Base-by-base conservation (phyloP, 805 yeast genomes). In the Yamadazyma akitaensis region DNA sequence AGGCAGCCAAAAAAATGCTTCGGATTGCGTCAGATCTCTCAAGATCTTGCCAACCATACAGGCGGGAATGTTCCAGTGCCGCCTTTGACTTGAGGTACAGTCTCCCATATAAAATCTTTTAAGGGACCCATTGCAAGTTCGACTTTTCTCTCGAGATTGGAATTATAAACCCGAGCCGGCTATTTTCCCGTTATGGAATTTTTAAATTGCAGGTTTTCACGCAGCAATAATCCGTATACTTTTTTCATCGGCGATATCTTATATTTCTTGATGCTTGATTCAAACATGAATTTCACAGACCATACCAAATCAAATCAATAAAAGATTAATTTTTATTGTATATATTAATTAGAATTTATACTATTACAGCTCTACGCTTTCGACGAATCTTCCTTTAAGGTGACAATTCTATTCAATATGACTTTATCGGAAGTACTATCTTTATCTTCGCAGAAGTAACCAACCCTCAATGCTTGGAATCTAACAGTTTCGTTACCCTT, bases 391-490 rank as follows among this genome's bases (percentile, higher is more conserved):
- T 87, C 95, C 74, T 92, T 94, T 69, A 94, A 79, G 12, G 96
- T 85, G 36, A 94, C 99, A 59, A 92, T 89, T 65, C 97, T 81
- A 72, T 94, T 94, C 63, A 94, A 73, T 30, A 94, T 77, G 53
- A 91, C 69, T 49, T 72, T 75, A 25, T 79, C 84, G 16, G 70
- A 75, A 9, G 75, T 69, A 47, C 88, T 70, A 53, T 92, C 97
- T 56, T 77, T 80, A 64, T 94, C 99, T 64, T 89, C 65, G 61
- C 96, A 84, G 80, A 90, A 94, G 68, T 94, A 94, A 26, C 99
- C 99, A 39, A 88, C 92, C 71, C 99, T 82, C 67, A 94, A 79
- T 26, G 96, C 99, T 73, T 94, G 99, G 89, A 94, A 94, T 68
- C 99, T 81, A 28, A 88, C 89, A n/a, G 91, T 79, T 65, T 91